Conservation (phyloP, 108 stramenopile genomes). For the Schizochytrium sp. region DNA sequence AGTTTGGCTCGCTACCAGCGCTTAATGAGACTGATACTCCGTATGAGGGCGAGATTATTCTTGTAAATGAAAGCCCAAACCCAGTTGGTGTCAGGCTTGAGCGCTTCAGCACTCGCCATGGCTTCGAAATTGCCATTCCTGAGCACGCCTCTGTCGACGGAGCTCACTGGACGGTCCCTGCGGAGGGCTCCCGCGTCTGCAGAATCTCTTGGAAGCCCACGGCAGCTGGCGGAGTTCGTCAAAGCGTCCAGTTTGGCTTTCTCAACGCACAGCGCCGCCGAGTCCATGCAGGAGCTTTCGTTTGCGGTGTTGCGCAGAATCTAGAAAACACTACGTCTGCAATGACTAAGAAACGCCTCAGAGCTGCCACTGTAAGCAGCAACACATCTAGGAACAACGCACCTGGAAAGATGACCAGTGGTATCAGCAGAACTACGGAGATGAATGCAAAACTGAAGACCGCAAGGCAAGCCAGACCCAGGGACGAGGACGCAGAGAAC, state of each 20-base stretch:
- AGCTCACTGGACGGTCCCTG: background rate
- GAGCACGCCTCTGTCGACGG: background rate
- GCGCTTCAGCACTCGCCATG: conserved; percentile 41
- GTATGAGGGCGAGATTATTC: background rate
- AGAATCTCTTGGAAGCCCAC: background rate
- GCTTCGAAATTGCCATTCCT: background rate
- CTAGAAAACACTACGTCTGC: background rate
- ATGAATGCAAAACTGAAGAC: no score
- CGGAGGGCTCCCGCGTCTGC: background rate
- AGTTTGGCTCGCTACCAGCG: background rate
- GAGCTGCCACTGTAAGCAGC: background rate
- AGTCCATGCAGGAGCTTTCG: conserved; percentile 34
- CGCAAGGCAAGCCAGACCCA: no score
- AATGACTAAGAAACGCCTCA: background rate
- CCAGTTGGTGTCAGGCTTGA: background rate
- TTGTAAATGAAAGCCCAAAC: background rate
- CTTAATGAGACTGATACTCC: background rate
- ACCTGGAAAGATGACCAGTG: background rate
- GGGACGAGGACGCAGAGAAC: no score
- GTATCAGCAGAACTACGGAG: no score
- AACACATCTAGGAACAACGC: background rate
- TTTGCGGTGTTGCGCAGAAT: background rate
- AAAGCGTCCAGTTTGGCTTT: conserved; percentile 11
- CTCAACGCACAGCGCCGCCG: conserved; percentile 45
- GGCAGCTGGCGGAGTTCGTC: conserved; percentile 19